Base-by-base conservation (phyloP, 2,329 filamentous ascomycete genomes). In the Colletotrichum karsti region DNA sequence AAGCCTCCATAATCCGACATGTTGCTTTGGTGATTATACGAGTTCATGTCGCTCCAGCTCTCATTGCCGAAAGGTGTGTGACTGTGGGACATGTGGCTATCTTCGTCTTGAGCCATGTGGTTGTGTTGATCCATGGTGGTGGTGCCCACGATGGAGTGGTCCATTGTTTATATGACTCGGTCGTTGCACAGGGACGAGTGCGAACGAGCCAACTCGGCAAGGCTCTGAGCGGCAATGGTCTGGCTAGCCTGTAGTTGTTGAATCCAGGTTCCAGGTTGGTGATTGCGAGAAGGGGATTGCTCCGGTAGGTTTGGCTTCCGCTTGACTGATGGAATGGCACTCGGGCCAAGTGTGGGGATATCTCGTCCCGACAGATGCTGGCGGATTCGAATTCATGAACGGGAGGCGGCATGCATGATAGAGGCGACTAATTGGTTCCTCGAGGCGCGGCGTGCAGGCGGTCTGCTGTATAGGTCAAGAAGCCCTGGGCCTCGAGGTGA, bases 1-100 rank as follows among this genome's bases (percentile, higher is more conserved):
- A 82, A 90, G 72, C 83, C 85, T 67, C 85, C 83, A 75, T 93
- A 94, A 72, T 93, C 91, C 42, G 89, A 84, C 80, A 93, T 88
- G 24, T 91, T 89, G 64, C 91, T 92, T 69, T 91, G 88, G 26
- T 68, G 60, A 72, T 90, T 89, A 74, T 93, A 92, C 13, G 89
- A 78, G 70, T 81, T 84, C 74, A 90, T 85, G 74, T 85, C 85
- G 53, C 82, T 82, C 89, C 88, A 90, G 74, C 79, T 81, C 69
- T 87, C 83, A 75, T 78, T 81, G 67, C 78, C 76, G 71, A 81
- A 83, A 18, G 78, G 74, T 67, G 78, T 74, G 61, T 73, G 78
- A 67, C 84, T 82, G 65, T 81, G 80, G 35, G 46, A 56, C 65
- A 68, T 68, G 35, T 69, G 55, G 66, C 61, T 67, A 42, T 67